phyloP scores from a whole-genome alignment of 306 rosid genomes.

The Arachis hypogaea region DNA sequence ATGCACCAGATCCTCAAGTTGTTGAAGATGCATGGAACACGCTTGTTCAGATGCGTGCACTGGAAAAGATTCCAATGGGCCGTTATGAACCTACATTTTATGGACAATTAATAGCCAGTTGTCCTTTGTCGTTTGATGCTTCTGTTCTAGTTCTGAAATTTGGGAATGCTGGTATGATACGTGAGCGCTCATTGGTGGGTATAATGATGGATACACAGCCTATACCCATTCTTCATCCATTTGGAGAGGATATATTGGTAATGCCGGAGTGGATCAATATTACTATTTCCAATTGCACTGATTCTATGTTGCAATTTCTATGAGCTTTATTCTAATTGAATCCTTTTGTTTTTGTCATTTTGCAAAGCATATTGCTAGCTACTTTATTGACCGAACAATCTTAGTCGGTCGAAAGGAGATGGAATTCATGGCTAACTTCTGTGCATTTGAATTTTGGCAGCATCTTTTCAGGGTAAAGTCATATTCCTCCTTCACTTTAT shows the following conservation, averaged over 20 bases:
- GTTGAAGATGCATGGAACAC: too few species aligned
- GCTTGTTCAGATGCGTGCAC: too few species aligned
- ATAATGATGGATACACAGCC: conserved; percentile 84
- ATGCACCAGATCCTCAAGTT: too few species aligned
- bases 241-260: conserved; percentile 82
- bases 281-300: conserved; percentile 30
- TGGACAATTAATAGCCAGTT: too few species aligned
- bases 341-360: conserved; percentile 47
- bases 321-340: conserved; percentile 32
- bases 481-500: conserved; percentile 27
- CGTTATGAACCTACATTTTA: too few species aligned
- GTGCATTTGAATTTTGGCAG: conserved; percentile 92
- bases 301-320: conserved; percentile 35
- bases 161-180: conserved; percentile 79
- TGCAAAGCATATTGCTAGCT: conserved; percentile 49
- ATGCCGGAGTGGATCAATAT: conserved; percentile 28
- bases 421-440: conserved; percentile 60
- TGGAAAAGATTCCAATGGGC: too few species aligned
- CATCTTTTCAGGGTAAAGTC: conserved; percentile 73
- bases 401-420: conserved; percentile 61
- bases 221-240: conserved; percentile 80
- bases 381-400: conserved; percentile 49
- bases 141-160: conserved; percentile 66
- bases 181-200: conserved; percentile 76
- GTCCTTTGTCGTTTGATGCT: too few species aligned